phyloP scores from a whole-genome alignment of 192 early-diverging fungal genomes.

The Coemansia sp. region DNA sequence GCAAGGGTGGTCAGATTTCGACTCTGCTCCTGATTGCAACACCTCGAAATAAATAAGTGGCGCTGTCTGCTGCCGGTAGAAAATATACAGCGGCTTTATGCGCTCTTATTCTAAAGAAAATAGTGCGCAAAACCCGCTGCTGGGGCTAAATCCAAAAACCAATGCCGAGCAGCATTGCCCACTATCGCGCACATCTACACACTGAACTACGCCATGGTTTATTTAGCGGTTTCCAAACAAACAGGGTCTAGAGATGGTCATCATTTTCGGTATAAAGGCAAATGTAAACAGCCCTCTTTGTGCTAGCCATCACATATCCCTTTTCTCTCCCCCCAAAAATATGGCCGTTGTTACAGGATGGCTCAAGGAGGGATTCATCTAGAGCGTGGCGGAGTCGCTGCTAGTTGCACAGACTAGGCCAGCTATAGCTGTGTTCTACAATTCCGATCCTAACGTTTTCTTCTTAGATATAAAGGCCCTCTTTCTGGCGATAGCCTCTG shows the following conservation, averaged over 20 bases:
- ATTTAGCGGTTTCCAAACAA: neutral
- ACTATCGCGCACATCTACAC: neutral
- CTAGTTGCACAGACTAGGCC: neutral
- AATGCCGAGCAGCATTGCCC: neutral
- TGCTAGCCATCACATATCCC: constrained; percentile 10
- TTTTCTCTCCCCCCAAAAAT: constrained; percentile 9
- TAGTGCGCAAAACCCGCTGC: neutral
- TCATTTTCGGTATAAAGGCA: neutral
- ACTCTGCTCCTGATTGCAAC: neutral
- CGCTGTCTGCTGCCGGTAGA: neutral
- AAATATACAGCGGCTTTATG: neutral
- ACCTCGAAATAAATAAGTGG: neutral
- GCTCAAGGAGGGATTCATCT: constrained; percentile 8
- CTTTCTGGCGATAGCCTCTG: neutral
- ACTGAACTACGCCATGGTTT: neutral
- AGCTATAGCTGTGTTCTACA: too few species aligned
- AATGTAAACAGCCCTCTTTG: constrained; percentile 4
- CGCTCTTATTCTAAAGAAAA: neutral
- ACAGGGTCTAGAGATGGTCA: neutral
- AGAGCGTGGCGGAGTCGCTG: constrained; percentile 11
- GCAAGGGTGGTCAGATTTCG: neutral
- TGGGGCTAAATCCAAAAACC: neutral
- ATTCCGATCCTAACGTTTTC: neutral
- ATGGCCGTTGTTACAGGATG: constrained; percentile 1
- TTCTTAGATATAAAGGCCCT: constrained; percentile 7